Evolutionary conservation across 108 stramenopile genomes (phyloP), one percentile per base, ranked within the genome.

Genomic region (Fragilariopsis cylindrus): DNA sequence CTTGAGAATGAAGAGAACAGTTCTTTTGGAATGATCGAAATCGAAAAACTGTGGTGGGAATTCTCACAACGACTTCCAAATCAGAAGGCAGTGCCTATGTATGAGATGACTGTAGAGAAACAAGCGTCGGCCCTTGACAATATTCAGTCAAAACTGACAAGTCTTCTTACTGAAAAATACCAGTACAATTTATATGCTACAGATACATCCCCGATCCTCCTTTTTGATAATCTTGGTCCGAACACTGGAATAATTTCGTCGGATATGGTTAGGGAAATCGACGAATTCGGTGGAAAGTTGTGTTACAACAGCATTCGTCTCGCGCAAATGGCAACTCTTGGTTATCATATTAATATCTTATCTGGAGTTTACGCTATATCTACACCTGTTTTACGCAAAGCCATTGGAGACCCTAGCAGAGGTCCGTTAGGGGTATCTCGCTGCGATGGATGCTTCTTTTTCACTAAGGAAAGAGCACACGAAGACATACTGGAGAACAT

Each of bases 271-370:
- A 76, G 85, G 18, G 88, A 91, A 68, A 79, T 87, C 13, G 90
- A 91, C 76, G 93, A 90, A 55, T 87, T 92, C 71, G 86, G 84
- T 63, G 89, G 90, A 48, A 73, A 66, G 53, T 68, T 12, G 56
- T 94, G 93, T 72, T 92, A 85, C 77, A 86, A 92, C 70, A 75
- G 81, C 7, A 73, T 94, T 39, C 82, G 88, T 0, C 50, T 94
- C 47, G 86, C 90, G 16, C 90, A 92, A 63, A 66, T 92, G 41
- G 89, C 89, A 65, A 76, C 77, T 1, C 70, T 90, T 9, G 88
- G 87, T 5, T 92, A 91, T 64, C 75, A 68, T 52, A 69, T 94
- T 13, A 71, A 77, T 46, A 76, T 89, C 43, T 68, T 94, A 11
- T 69, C 82, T 45, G 89, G 90, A 19, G 90, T 85, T 11, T 94